Evolutionary conservation across 768 basidiomycete genomes (phyloP), one percentile per base, ranked within the genome.

Genomic region (Chlorophyllum brunneum): DNA sequence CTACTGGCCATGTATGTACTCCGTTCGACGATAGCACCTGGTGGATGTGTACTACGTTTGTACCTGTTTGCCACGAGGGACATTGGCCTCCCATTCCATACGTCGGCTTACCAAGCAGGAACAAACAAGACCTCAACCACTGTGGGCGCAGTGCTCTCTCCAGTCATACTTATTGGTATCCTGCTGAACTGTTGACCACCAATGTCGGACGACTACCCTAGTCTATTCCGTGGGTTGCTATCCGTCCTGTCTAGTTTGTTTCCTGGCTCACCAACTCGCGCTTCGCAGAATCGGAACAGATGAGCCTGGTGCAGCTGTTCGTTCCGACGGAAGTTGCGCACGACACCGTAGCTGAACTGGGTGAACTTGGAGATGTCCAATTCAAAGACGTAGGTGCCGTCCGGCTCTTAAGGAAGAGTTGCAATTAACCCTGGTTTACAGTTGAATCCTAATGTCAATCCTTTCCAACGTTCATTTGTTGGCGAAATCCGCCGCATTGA

Each of bases 381-480:
- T 97, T 98, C 72, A 95, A 95, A 73, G 97, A 99, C 71, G 93
- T 95, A 60, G 60, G 88, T 58, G 11, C 5, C 20, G 15, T 30
- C 22, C 18, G 15, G 6, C 27, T 30, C 46, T 13, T 13, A 8
- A 8, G 11, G 24, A 39, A 26, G 20, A 44, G 1, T 15, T 7
- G 34, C n/a, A 24, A 9, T 26, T 31, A 23, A 47, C 22, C n/a
- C n/a, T 24, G 26, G 13, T 33, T 24, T 30, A 8, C 65, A 98
- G 95, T 73, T 98, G 60, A 98, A 98, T 69, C 92, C 95, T 10
- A 82, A 82, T 56, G 85, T 98, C 61, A 98, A 95, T 69, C 90
- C 95, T 15, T 99, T 98, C 75, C 95, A 99, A 77, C 91, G 97
- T 57, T 94, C 95, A 4, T 99, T 95, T 68, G 92, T 97, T 55